Evolutionary conservation across 805 yeast genomes (phyloP).

Genomic region (Saccharomycopsis fodiens): DNA sequence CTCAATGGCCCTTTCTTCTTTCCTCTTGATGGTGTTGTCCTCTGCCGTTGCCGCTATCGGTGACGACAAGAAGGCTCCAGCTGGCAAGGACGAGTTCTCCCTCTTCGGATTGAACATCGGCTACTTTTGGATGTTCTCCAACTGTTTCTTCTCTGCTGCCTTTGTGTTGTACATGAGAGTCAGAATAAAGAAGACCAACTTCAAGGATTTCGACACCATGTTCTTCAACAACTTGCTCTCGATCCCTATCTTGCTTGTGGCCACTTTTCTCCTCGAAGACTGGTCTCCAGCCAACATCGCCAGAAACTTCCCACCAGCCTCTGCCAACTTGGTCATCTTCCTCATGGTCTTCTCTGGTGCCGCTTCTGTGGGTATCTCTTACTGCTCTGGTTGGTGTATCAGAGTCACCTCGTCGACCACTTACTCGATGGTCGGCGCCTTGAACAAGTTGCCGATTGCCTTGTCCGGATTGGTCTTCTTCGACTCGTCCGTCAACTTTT

Average conservation of each 20-base stretch:
- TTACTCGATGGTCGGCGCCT: constrained; percentile 98
- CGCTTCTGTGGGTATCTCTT: constrained; percentile 93
- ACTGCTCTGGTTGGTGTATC: constrained; percentile 99
- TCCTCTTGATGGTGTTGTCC: constrained; percentile 86
- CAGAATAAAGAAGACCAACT: constrained; percentile 93
- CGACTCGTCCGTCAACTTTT: constrained; percentile 90
- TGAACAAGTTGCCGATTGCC: constrained; percentile 96
- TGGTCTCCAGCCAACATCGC: constrained; percentile 81
- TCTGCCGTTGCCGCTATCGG: constrained; percentile 96
- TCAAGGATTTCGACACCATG: constrained; percentile 97
- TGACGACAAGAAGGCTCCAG: constrained; percentile 37
- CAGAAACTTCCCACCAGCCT: constrained; percentile 68
- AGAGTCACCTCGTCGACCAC: constrained; percentile 98
- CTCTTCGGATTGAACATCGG: constrained; percentile 52
- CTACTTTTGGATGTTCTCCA: constrained; percentile 93
- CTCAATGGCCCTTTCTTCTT: constrained; percentile 82
- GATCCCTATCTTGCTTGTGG: constrained; percentile 74
- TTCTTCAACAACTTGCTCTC: constrained; percentile 93
- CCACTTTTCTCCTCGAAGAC: constrained; percentile 79
- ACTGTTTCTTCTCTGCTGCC: constrained; percentile 90
- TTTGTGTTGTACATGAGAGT: constrained; percentile 94
- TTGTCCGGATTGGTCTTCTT: constrained; percentile 90
- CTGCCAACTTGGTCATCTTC: constrained; percentile 59
- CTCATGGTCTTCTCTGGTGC: constrained; percentile 91
- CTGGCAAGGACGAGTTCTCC: constrained; percentile 23